A percentile compares a stretch with the other conserved stretches of the same genome.
Evolutionary conservation across 495 filamentous ascomycete genomes (phyloP).

Genomic region (Glonium stellatum): DNA sequence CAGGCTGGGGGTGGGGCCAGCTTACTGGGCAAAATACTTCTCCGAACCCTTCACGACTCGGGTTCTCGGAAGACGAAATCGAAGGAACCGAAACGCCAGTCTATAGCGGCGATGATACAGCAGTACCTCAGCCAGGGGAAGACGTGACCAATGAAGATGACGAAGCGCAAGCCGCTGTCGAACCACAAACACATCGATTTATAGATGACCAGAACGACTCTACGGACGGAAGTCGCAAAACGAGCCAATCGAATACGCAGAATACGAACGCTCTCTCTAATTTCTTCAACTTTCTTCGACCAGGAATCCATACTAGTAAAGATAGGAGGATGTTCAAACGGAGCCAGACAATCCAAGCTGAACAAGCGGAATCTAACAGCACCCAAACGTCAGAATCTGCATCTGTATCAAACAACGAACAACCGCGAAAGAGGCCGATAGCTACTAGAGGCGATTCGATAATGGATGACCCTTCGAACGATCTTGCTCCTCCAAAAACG

Average conservation of each 20-base stretch:
- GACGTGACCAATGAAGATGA: conserved; percentile 51
- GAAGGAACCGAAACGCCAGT: conserved; percentile 19
- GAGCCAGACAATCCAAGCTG: conserved; percentile 30
- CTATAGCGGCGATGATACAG: conserved; percentile 28
- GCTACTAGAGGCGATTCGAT: conserved; percentile 42
- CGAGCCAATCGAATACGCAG: not conserved
- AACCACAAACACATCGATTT: conserved; percentile 25
- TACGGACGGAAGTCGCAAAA: conserved; percentile 40
- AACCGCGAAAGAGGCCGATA: conserved; percentile 26
- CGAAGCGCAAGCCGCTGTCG: conserved; percentile 25
- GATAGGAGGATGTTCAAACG: conserved; percentile 33
- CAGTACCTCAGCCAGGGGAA: conserved; percentile 55
- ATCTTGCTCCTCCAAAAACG: conserved; percentile 74
- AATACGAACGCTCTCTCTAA: conserved; percentile 21
- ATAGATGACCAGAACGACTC: conserved; percentile 31
- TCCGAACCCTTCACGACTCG: conserved; percentile 38
- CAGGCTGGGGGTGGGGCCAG: conserved; percentile 92
- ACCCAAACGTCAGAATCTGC: conserved; percentile 11
- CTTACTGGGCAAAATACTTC: conserved; percentile 73
- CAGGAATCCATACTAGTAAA: conserved; percentile 29
- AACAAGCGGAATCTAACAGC: not conserved
- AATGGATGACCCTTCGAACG: conserved; percentile 39
- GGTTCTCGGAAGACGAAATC: conserved; percentile 28
- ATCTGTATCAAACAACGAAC: conserved; percentile 9
- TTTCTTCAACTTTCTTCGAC: conserved; percentile 36